Conservation (phyloP, 495 filamentous ascomycete genomes). For the Acidiella bohemica region DNA sequence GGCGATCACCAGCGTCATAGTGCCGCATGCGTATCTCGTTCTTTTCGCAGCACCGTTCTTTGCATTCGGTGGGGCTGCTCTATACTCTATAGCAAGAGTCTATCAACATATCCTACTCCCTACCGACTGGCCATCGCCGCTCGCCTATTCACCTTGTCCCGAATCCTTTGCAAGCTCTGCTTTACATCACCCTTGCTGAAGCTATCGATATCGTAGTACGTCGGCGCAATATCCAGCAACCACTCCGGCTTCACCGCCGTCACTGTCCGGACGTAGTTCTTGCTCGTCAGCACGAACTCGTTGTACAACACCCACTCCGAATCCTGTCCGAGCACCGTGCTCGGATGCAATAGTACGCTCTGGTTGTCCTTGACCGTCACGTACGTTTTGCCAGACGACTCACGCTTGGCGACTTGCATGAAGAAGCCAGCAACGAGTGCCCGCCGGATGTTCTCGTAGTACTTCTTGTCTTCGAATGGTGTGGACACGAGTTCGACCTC, state of each 20-base stretch:
- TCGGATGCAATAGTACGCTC: conserved; percentile 83
- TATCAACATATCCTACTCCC: no score
- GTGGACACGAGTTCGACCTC: conserved; percentile 76
- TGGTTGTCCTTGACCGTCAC: conserved; percentile 89
- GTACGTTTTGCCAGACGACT: conserved; percentile 66
- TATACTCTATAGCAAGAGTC: no score
- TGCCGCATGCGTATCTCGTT: no score
- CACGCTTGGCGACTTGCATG: conserved; percentile 98
- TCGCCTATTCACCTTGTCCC: conserved; percentile 48
- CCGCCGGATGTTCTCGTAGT: conserved; percentile 91
- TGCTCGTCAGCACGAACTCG: conserved; percentile 93
- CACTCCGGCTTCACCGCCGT: conserved; percentile 61
- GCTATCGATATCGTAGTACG: conserved; percentile 74
- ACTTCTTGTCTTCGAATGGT: conserved; percentile 86
- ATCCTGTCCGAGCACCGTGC: conserved; percentile 69
- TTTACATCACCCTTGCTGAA: conserved; percentile 83
- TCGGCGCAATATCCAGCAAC: conserved; percentile 85
- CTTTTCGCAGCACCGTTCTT: no score
- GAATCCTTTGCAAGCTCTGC: conserved; percentile 54
- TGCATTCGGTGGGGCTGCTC: no score
- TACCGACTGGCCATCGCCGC: not conserved
- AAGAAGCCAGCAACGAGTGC: conserved; percentile 95
- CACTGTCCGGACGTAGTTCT: conserved; percentile 68
- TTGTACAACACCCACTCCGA: conserved; percentile 98
- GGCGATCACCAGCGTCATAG: no score